Evolutionary conservation across 2,329 filamentous ascomycete genomes (phyloP), one percentile per base, ranked within the genome.

Genomic region (Passalora sequoiae): DNA sequence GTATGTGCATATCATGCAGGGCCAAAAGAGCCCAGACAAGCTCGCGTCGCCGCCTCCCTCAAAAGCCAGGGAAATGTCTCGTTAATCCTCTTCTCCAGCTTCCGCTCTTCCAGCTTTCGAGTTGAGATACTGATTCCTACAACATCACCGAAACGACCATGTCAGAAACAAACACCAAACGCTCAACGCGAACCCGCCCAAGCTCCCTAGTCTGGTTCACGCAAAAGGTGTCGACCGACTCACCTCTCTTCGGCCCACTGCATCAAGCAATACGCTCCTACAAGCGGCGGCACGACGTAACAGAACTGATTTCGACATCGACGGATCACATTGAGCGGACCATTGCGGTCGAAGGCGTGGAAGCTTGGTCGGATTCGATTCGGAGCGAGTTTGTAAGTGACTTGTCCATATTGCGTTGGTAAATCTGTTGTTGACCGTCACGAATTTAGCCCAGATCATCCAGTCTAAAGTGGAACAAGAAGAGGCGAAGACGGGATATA

Each of bases 281-380:
- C 8, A 17, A 46, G 17, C 19, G 44, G 25, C 15, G 44, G 39
- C 27, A 43, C 27, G 22, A 46, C 40, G 28, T 46, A 37, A 22
- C 42, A 17, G 39, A 46, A 27, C 21, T 46, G 39, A 30, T 43
- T 33, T 35, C 39, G 22, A 21, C 30, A 38, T 32, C 44, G 35
- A 16, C 44, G 25, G 20, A 46, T 15, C 6, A 32, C 31, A 28
- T 46, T 39, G 25, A 24, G 22, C 19, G 36, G 25, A 5, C 44
- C 39, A 20, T 36, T 31, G 38, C 27, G 22, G 22, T 38, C 25
- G 39, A 42, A 33, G 39, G 32, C 16, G 39, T 37, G 25, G 15
- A 24, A 35, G 17, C 27, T 24, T 20, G 31, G 38, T 22, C 38
- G n/a, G 33, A 46, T 10, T 12, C 16, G 33, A 21, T 43, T 38